phyloP scores from a whole-genome alignment of 495 filamentous ascomycete species.

The Parathielavia appendiculata region DNA sequence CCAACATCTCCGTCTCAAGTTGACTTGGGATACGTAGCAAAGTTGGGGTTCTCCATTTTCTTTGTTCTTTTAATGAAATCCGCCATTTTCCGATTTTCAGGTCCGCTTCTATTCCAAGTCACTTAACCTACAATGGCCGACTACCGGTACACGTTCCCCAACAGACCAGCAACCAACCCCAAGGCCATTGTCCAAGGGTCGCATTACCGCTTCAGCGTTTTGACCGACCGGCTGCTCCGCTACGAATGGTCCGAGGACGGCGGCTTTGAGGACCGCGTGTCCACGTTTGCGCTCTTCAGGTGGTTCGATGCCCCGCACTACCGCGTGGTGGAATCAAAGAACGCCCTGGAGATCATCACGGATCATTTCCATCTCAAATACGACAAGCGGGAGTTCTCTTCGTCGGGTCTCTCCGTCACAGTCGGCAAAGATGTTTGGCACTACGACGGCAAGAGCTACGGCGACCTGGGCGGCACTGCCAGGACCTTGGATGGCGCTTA shows the following conservation, averaged over 20 bases:
- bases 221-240: constrained; percentile 48
- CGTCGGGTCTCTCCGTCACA: constrained; percentile 39
- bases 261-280: constrained; percentile 54
- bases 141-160: constrained; percentile 42
- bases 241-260: constrained; percentile 55
- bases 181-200: constrained; percentile 42
- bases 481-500: constrained; percentile 51
- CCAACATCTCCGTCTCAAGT: no score
- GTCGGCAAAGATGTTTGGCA: constrained; percentile 40
- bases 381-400: constrained; percentile 47
- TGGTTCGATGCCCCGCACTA: constrained; percentile 45
- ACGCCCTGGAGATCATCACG: constrained; percentile 47
- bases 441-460: constrained; percentile 40
- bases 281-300: constrained; percentile 52
- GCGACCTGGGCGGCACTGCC: constrained; percentile 49
- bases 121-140: constrained; percentile 7
- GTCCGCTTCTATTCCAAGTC: no score
- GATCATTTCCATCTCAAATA: constrained; percentile 48
- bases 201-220: constrained; percentile 52
- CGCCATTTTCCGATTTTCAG: no score
- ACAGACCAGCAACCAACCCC: constrained; percentile 41
- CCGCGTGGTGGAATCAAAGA: constrained; percentile 35
- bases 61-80: no score
- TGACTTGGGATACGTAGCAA: no score
- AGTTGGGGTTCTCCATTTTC: no score